Evolutionary conservation across 1,139 yeast genomes (phyloP).

Genomic region (Geotrichum reessii): DNA sequence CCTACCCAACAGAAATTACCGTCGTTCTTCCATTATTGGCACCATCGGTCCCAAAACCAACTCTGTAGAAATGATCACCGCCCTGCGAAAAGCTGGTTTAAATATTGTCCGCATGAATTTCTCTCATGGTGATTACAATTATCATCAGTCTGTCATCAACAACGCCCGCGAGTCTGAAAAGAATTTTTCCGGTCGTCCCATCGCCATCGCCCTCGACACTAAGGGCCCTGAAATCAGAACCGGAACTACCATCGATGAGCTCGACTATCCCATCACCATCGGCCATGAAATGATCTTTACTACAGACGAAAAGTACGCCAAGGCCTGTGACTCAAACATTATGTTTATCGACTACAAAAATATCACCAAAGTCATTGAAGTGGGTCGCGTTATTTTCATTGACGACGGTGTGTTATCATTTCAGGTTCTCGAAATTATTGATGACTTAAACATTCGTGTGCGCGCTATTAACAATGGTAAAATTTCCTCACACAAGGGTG

Average conservation of each 20-base stretch:
- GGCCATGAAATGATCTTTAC: constrained; percentile 90
- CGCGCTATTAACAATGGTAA: constrained; percentile 89
- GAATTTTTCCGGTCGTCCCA: constrained; percentile 88
- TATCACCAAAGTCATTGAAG: constrained; percentile 86
- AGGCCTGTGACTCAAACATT: constrained; percentile 63
- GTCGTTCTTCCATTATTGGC: constrained; percentile 96
- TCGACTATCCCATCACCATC: constrained; percentile 75
- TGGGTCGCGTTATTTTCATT: constrained; percentile 83
- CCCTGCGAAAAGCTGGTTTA: constrained; percentile 92
- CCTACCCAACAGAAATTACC: constrained; percentile 77
- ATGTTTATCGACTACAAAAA: constrained; percentile 94
- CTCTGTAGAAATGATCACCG: constrained; percentile 74
- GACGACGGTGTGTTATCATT: constrained; percentile 98
- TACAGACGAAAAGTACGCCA: constrained; percentile 76
- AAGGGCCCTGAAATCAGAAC: constrained; percentile 99
- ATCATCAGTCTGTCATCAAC: constrained; percentile 94
- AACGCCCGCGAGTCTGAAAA: constrained; percentile 92
- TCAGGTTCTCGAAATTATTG: constrained; percentile 78
- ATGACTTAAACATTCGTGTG: constrained; percentile 76
- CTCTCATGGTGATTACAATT: constrained; percentile 95
- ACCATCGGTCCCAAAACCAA: constrained; percentile 98
- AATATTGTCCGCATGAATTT: constrained; percentile 98
- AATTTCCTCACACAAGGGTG: constrained; percentile 97
- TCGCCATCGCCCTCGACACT: constrained; percentile 97
- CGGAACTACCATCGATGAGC: constrained; percentile 77